Base-by-base conservation (phyloP, 1,284 basidiomycete species). In the Afroboletus lepidellus region DNA sequence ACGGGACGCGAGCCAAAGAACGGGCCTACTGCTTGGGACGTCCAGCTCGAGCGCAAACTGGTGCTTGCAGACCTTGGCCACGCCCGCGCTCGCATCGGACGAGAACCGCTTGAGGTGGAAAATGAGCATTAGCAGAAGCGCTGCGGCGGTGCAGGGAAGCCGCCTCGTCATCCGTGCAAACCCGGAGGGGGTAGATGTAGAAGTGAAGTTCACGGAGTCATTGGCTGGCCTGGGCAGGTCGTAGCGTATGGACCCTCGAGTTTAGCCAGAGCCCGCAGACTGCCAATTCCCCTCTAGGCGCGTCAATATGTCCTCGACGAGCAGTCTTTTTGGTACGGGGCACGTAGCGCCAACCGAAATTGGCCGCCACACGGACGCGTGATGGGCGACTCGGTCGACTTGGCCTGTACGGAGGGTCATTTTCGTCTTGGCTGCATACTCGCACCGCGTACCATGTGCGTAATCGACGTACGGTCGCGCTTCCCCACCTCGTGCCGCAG, bases 351-450 rank as follows among this genome's bases (percentile, higher is more conserved):
- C 27, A 91, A 92, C n/a, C 94, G 84, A 69, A 95, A 87, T 62
- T 92, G 94, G 34, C 95, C 94, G 29, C 94, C 94, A 67, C 98
- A 99, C 59, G 98, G 90, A 33, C 87, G 79, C 1, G 92, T 92
- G 53, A 99, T 90, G 1, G 94, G 90, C 4, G 93, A 93, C 58
- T 96, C 92, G 5, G 80, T 78, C 2, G 83, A 81, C 67, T 90
- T 92, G 45, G 87, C 85, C 89, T 92, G 27, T 44, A 9, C 8
- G 6, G 8, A 2, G 7, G 11, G 48, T 50, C 41, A 37, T 50
- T 41, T 48, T 43, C 15, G 38, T 37, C 12, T 41, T 24, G 42
- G 30, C 38, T 43, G 46, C 36, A 6, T 50, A 13, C 27, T 30
- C 38, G 38, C 45, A 51, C 16, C 1, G 77, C 86, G 51, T 61